Percentiles rank a stretch among this genome's conserved stretches.
phyloP scores from a whole-genome alignment of 768 basidiomycete genomes.

The Trametes cubensis region DNA sequence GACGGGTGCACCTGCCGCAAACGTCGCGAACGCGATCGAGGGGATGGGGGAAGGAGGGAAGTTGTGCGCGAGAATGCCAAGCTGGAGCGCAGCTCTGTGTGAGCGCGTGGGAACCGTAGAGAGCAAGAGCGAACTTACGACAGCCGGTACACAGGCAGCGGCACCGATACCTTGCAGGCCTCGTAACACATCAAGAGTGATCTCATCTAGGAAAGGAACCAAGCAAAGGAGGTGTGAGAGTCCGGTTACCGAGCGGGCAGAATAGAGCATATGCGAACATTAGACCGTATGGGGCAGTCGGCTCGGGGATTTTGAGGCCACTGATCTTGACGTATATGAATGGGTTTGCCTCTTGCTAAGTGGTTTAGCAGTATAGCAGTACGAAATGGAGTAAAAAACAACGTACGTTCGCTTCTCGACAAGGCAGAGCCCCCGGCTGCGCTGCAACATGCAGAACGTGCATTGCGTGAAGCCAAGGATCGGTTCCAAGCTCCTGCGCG shows the following conservation, averaged over 20 bases:
- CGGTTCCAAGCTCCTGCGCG: constrained; percentile 32
- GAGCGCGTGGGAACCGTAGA: no score
- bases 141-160: constrained; percentile 74
- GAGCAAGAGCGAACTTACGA: constrained; percentile 45
- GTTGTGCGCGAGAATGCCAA: constrained; percentile 80
- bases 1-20: constrained; percentile 82
- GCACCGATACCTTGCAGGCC: constrained; percentile 81
- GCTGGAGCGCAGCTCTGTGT: not conserved
- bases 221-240: not conserved
- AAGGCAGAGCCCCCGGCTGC: constrained; percentile 86
- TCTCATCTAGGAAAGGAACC: constrained; percentile 47
- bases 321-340: no score
- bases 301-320: no score
- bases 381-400: no score
- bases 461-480: constrained; percentile 88
- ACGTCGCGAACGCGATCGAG: constrained; percentile 79
- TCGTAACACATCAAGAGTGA: constrained; percentile 69
- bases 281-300: no score
- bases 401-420: constrained; percentile 86
- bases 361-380: no score
- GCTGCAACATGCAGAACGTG: constrained; percentile 92
- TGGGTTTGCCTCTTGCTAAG: no score
- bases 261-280: no score
- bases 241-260: not conserved
- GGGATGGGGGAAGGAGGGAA: constrained; percentile 73